Base-by-base conservation (phyloP, 805 yeast genomes). In the Komagataella pastoris region DNA sequence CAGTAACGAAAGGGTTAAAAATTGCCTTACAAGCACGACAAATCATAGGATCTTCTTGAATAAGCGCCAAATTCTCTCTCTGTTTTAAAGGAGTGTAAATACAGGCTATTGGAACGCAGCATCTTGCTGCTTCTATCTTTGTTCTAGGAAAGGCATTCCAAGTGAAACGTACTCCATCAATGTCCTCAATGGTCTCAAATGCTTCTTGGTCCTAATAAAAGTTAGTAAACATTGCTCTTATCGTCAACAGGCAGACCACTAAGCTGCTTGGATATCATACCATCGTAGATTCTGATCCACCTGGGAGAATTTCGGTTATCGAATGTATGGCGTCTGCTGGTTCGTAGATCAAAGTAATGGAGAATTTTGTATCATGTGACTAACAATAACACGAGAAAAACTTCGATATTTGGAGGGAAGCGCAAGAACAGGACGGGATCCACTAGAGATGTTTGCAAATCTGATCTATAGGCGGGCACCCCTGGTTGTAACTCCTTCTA, bases 101-200 rank as follows among this genome's bases (percentile, higher is more conserved):
- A 43, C 81, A 71, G 0, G 81, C 80, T 36, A 79, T 59, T 2
- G 85, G 85, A 8, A 80, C 73, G 1, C 75, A 71, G 49, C 76
- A 70, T 50, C 82, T 62, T 36, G 72, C 69, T 50, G 77, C 75
- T 49, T 79, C 81, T 47, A 72, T 66, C 58, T 73, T 75, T n/a
- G 79, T 69, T 47, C 73, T 67, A 5, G 86, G 85, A 12, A 81
- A 64, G 7, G 70, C 67, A 61, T 82, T 84, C 89, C 93, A 86
- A 6, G 90, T 74, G 62, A 82, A 74, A 59, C 93, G 76, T 46
- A 84, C 77, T 49, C 93, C 93, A 57, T 85, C 84, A 51, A 66
- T 62, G 62, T 86, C 93, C 62, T 86, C 95, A 57, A 74, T 66
- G 17, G 69, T 69, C 58, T 77, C 81, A 57, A 78, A 76, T 51